Evolutionary conservation across 176 grass and related monocot genomes (phyloP), one percentile per base, ranked within the genome.

Genomic region (Ensete glaucum): DNA sequence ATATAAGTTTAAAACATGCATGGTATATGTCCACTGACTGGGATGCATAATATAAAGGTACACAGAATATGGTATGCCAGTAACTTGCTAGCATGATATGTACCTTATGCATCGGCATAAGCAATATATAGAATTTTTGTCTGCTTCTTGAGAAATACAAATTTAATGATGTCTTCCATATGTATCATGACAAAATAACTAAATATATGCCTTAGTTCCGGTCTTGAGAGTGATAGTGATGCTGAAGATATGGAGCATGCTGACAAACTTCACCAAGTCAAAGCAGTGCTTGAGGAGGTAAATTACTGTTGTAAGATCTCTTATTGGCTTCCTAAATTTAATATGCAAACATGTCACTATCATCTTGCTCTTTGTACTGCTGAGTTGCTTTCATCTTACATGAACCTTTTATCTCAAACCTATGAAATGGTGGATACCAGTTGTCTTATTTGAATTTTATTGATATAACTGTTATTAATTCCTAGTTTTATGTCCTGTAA

Each of bases 261-360:
- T 43, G 93, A 96, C 82, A 96, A 96, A 54, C 87, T 96, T 82
- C 93, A 90, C 53, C 93, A 96, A 92, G 93, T 96, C 78, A 96
- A 91, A 88, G 93, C 93, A 11, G 93, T 96, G 73, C 89, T 96
- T 75, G 93, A 96, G 79, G 89, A 96, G 93, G 93, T 96, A 92
- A 69, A 49, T 27, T 69, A 48, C 2, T 16, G 34, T 72, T 79
- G n/a, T 60, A 73, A 9, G 15, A 67, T 54, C 75, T 1, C 56
- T 55, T 11, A 73, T 50, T 86, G 57, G 25, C 22, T 64, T 22
- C 65, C 73, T 53, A 1, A 19, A 43, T 2, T 26, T 52, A 60
- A n/a, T 52, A 58, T 58, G 8, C 2, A 27, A 21, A 50, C 29
- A 29, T 9, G 23, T 43, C 12, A 29, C 50, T 54, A 56, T 24